A percentile compares a stretch with the other conserved stretches of the same genome.
Evolutionary conservation across 2,329 filamentous ascomycete genomes (phyloP).

Genomic region (Beauveria rudraprayagi): DNA sequence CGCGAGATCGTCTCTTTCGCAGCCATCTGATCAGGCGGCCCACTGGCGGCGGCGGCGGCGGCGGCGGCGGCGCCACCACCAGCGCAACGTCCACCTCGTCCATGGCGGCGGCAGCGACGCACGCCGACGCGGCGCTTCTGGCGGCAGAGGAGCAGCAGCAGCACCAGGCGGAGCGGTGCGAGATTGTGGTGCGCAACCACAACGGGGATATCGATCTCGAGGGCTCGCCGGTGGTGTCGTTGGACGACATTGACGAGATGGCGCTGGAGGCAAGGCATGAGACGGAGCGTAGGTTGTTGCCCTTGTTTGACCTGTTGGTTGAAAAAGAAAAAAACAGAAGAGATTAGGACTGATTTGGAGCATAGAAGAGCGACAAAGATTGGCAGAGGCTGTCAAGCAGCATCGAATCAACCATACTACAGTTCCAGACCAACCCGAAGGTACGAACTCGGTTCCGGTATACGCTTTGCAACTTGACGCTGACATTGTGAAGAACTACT

Average conservation of each 20-base stretch:
- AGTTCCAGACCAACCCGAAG: constrained; percentile 56
- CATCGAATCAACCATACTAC: constrained; percentile 48
- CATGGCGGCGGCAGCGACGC: constrained; percentile 24
- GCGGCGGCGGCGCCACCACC: neutral
- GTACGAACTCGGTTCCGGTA: constrained; percentile 32
- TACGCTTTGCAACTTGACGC: neutral
- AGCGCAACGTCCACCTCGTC: constrained; percentile 32
- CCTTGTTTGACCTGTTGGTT: neutral
- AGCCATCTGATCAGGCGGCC: constrained; percentile 49
- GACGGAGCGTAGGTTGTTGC: constrained; percentile 40
- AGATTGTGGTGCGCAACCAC: constrained; percentile 55
- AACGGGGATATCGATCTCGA: constrained; percentile 56
- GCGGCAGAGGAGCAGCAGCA: constrained; percentile 28
- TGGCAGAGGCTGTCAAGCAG: constrained; percentile 54
- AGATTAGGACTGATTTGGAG: neutral
- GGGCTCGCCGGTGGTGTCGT: constrained; percentile 44
- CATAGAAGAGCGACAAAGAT: constrained; percentile 49
- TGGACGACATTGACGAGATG: constrained; percentile 48
- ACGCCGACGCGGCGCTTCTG: constrained; percentile 41
- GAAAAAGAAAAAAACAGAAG: no score
- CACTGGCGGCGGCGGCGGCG: constrained; percentile 25
- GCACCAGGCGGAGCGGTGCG: constrained; percentile 33
- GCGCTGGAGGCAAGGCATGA: constrained; percentile 50
- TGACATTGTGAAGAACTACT: constrained; percentile 50
- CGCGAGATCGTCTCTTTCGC: constrained; percentile 40